Evolutionary conservation across 2,329 filamentous ascomycete genomes (phyloP), one percentile per base, ranked within the genome.

Genomic region (Penicillium frequentans): DNA sequence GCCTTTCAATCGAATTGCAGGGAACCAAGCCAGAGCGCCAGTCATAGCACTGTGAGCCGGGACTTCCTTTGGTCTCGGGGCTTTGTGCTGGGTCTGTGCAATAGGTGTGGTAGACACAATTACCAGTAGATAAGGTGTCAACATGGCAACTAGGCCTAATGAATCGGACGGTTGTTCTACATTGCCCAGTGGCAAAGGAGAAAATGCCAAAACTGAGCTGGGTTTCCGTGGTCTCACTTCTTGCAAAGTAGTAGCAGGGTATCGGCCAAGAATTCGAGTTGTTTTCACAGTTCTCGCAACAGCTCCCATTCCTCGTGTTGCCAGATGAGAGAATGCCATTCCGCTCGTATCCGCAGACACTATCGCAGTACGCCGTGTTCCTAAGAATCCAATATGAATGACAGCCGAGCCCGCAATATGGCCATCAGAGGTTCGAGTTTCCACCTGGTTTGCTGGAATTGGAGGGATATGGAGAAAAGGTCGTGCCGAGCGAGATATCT

Each of bases 251-350:
- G 86, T 55, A 60, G 90, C 84, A 0, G 93, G 93, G 76, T 99
- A 99, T 51, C 95, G 86, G 7, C 96, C 95, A 6, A 99, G 78
- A 59, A 99, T 93, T 58, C 96, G 85, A 2, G 90, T 93, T 0
- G 91, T 96, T 76, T 91, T 96, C 47, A 99, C 90, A 0, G 86
- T 88, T 56, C 95, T 85, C 6, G 89, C 92, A 23, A 99, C 83
- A 24, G 92, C 84, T 3, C 95, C 95, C 37, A 96, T 88, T 1
- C 95, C 96, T 66, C 96, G 84, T 10, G 91, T 96, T 10, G 95
- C 96, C 10, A 99, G 83, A 75, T 99, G 96, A 3, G 95, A 97
- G 73, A 99, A 99, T 0, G 95, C 93, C 96, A 99, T 99, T 21
- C 96, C 95, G 49, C 86, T 86, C 68, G 96, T 90, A 74, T 99